Conservation (phyloP, 1,284 basidiomycete genomes). For the Cutaneotrichosporon mucoides region DNA sequence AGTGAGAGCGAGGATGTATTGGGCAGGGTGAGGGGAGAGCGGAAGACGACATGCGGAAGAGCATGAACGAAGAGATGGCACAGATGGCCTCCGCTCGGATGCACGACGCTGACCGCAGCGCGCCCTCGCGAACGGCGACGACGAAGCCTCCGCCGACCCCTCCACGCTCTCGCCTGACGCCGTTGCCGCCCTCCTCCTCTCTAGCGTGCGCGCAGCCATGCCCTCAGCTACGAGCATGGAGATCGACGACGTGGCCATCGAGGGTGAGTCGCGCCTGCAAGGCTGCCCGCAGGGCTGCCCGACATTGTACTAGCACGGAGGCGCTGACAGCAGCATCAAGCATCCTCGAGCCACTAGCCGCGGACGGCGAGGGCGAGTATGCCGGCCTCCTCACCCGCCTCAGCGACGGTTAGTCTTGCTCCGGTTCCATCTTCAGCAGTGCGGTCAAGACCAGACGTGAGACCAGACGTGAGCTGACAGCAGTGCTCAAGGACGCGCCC, state of each 20-base stretch:
- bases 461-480: neutral
- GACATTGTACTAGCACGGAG: neutral
- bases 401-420: slow-evolving; percentile 15
- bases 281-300: too few relatives aligned
- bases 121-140: neutral
- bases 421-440: too few relatives aligned
- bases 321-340: neutral
- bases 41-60: neutral
- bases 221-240: slow-evolving; percentile 42
- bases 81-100: too few relatives aligned
- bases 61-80: too few relatives aligned
- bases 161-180: slow-evolving; percentile 24
- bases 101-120: slow-evolving; percentile 2
- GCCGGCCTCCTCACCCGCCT: slow-evolving; percentile 14
- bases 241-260: slow-evolving; percentile 39
- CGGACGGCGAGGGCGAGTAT: slow-evolving; percentile 2
- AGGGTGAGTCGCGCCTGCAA: slow-evolving; percentile 28
- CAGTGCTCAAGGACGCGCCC: slow-evolving; percentile 21
- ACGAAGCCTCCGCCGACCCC: slow-evolving; percentile 13
- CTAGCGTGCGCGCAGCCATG: slow-evolving; percentile 35
- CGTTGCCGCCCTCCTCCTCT: slow-evolving; percentile 28
- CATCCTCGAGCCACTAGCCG: neutral
- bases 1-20: too few relatives aligned
- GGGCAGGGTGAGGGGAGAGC: neutral
- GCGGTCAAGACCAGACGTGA: too few relatives aligned